Conservation (phyloP, 805 yeast species). For the Candida patagonica region DNA sequence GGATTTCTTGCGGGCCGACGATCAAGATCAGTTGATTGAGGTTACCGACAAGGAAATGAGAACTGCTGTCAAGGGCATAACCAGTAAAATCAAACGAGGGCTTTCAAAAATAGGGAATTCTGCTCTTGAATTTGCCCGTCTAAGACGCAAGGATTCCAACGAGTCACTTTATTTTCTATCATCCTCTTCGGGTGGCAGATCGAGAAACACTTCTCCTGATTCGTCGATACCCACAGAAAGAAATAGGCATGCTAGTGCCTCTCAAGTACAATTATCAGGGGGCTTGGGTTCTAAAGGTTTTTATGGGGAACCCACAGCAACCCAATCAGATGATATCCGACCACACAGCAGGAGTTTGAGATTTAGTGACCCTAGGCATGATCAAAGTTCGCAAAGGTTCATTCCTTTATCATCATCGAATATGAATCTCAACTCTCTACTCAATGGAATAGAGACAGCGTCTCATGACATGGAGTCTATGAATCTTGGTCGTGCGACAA, state of each 20-base stretch:
- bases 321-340: constrained; percentile 1
- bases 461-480: neutral
- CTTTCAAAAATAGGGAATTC: constrained; percentile 30
- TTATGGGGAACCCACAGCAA: neutral
- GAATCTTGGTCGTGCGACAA: neutral
- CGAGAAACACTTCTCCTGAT: constrained; percentile 1
- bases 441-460: constrained; percentile 10
- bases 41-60: constrained; percentile 61
- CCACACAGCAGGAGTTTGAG: neutral
- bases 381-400: neutral
- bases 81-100: constrained; percentile 48
- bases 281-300: neutral
- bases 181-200: neutral
- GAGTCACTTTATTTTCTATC: constrained; percentile 7
- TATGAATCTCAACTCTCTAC: constrained; percentile 14
- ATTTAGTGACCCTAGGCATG: neutral
- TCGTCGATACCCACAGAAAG: constrained; percentile 3
- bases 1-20: constrained; percentile 22
- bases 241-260: neutral
- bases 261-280: neutral
- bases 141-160: constrained; percentile 17
- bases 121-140: constrained; percentile 24
- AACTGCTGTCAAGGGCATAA: constrained; percentile 77
- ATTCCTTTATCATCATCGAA: constrained; percentile 5
- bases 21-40: constrained; percentile 37